These are phyloP conservation scores for Carex littledalei DNA, from an alignment of 176 grass and related monocot species.

Conservation along the genomic window DNA sequence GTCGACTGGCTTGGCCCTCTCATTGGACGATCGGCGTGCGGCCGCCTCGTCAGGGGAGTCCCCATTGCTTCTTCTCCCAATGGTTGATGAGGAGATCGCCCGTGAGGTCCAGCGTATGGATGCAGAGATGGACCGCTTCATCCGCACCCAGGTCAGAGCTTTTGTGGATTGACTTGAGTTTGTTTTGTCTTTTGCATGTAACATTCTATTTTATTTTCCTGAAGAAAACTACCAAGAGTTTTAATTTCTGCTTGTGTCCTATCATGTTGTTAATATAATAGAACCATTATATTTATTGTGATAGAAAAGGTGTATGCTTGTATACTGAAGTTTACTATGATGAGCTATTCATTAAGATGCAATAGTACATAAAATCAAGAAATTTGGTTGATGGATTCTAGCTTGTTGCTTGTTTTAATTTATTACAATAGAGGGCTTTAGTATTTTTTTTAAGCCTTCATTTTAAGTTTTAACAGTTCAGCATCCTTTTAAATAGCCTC, in stretches of 20 bases:
- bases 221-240: neutral
- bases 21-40: slow-evolving; percentile 73
- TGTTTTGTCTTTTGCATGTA: slow-evolving; percentile 4
- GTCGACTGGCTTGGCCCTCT: slow-evolving; percentile 79
- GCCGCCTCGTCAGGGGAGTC: slow-evolving; percentile 79
- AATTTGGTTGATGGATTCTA: neutral
- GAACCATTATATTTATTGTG: too few relatives aligned
- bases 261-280: neutral
- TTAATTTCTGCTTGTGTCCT: neutral
- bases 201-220: neutral
- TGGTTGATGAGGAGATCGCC: slow-evolving; percentile 81
- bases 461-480: neutral
- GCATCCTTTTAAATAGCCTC: too few relatives aligned
- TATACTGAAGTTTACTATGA: neutral
- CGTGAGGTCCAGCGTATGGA: slow-evolving; percentile 88
- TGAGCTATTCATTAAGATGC: neutral
- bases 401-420: neutral
- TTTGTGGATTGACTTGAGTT: neutral
- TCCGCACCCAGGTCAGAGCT: slow-evolving; percentile 72
- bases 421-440: neutral
- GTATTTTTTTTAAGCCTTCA: neutral
- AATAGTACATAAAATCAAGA: neutral
- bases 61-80: slow-evolving; percentile 65
- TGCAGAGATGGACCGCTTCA: slow-evolving; percentile 94
- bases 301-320: neutral